phyloP scores from a whole-genome alignment of 345 rosid species.

The Hibiscus mutabilis region DNA sequence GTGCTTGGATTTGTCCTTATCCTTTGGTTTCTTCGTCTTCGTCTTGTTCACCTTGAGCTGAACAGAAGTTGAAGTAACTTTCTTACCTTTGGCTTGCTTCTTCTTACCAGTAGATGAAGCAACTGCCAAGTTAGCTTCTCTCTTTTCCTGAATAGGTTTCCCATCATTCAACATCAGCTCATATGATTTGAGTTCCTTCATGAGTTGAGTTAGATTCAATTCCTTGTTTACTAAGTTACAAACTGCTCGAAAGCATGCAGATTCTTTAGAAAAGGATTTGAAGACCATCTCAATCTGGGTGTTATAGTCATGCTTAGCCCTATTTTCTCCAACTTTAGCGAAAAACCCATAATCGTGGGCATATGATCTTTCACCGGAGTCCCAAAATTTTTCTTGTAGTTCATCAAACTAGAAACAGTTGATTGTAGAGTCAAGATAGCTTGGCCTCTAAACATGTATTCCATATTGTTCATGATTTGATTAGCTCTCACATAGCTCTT shows the following conservation, averaged over 20 bases:
- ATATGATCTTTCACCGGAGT: neutral
- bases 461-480: too few species aligned
- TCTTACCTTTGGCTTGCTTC: neutral
- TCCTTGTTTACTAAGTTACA: neutral
- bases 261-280: too few species aligned
- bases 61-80: neutral
- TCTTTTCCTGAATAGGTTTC: neutral
- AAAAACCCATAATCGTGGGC: too few species aligned
- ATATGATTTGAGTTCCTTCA: neutral
- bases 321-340: too few species aligned
- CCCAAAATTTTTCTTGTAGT: neutral
- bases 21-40: too few species aligned
- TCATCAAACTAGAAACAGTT: neutral
- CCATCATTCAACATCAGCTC: neutral
- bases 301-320: neutral
- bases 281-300: neutral
- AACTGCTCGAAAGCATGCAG: neutral
- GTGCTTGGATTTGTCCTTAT: too few species aligned
- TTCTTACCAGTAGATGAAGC: neutral
- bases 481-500: neutral
- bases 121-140: neutral
- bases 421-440: neutral
- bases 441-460: neutral
- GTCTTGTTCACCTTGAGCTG: too few species aligned
- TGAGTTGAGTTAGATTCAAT: neutral